Evolutionary conservation across 345 rosid genomes (phyloP).

Genomic region (Corchorus olitorius): DNA sequence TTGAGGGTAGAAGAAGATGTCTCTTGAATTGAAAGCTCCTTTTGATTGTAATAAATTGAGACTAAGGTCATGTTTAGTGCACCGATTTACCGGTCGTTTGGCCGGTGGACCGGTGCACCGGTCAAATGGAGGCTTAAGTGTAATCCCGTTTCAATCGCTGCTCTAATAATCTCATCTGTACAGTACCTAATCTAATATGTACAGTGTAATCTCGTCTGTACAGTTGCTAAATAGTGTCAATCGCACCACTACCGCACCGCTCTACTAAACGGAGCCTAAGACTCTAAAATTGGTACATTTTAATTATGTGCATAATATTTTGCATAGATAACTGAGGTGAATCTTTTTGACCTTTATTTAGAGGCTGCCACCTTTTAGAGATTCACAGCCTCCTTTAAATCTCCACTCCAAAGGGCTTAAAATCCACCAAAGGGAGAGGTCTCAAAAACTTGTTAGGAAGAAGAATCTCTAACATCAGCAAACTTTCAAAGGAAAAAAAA

Average conservation of each 20-base stretch:
- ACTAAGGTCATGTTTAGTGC: too few species aligned
- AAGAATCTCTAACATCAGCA: not conserved
- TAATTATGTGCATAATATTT: too few species aligned
- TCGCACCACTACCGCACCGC: too few species aligned
- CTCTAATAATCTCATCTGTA: too few species aligned
- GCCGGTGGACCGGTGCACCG: too few species aligned
- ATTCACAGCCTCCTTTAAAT: not conserved
- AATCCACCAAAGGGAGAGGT: not conserved
- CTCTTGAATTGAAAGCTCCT: not conserved
- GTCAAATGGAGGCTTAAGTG: too few species aligned
- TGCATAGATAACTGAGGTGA: not conserved
- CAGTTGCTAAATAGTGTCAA: too few species aligned
- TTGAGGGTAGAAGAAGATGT: not conserved
- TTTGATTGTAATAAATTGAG: not conserved
- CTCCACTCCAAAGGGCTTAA: not conserved
- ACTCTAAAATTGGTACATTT: not conserved
- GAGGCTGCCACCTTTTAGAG: slow-evolving; percentile 9
- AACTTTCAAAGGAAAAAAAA: not conserved
- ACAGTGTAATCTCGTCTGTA: too few species aligned
- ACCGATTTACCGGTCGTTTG: too few species aligned
- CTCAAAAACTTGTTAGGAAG: not conserved
- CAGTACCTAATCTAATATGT: too few species aligned
- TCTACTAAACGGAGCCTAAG: too few species aligned
- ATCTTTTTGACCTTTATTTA: not conserved
- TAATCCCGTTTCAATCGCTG: too few species aligned